These are phyloP conservation scores for Sequoia sempervirens DNA, from an alignment of 75 land plant genomes.

Conservation along the genomic window DNA sequence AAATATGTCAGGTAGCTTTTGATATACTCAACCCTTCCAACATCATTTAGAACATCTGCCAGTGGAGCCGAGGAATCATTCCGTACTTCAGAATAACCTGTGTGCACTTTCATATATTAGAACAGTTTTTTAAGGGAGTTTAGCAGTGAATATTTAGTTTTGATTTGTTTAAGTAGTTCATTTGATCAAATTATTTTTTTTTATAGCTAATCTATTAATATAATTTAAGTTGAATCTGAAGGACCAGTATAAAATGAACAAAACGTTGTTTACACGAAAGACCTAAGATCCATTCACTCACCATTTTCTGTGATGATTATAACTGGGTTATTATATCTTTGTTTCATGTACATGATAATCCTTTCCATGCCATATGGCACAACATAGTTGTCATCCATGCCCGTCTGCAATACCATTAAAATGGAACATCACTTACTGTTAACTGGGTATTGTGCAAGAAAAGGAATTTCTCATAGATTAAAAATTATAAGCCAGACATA, in stretches of 20 bases:
- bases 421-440: conserved; percentile 10
- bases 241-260: too few relatives aligned
- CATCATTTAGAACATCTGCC: conserved; percentile 7
- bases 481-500: neutral
- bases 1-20: neutral
- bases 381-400: neutral
- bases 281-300: neutral
- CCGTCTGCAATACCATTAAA: conserved; percentile 9
- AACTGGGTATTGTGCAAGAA: neutral
- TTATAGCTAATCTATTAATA: too few relatives aligned
- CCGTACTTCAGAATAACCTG: conserved; percentile 26
- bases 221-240: too few relatives aligned
- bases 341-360: conserved; percentile 13
- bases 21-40: neutral
- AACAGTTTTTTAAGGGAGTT: too few relatives aligned
- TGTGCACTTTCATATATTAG: too few relatives aligned
- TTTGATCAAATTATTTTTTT: too few relatives aligned
- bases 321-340: conserved; percentile 19
- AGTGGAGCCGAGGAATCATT: conserved; percentile 4
- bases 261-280: too few relatives aligned
- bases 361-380: conserved; percentile 25
- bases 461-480: neutral
- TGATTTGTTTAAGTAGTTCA: too few relatives aligned
- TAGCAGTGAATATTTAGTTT: too few relatives aligned
- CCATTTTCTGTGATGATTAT: conserved; percentile 36